Conservation (phyloP, 192 early-diverging fungal genomes). For the Entrophospora sp. region DNA sequence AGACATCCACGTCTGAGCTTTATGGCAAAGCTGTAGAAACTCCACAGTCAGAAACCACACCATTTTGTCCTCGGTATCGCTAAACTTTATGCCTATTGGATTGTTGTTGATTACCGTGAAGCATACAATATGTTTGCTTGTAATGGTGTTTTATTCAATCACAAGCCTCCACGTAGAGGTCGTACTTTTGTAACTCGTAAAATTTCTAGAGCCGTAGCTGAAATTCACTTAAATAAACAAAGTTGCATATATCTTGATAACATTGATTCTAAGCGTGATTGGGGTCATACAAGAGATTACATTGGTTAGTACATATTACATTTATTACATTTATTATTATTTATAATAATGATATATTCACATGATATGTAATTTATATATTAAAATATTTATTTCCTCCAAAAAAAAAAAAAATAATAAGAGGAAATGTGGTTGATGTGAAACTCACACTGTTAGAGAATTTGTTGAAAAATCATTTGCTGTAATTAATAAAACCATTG, state of each 20-base stretch:
- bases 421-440: constrained; percentile 79
- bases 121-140: constrained; percentile 71
- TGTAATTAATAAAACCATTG: constrained; percentile 48
- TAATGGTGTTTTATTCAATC: constrained; percentile 73
- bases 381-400: not conserved
- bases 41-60: constrained; percentile 72
- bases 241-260: constrained; percentile 67
- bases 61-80: constrained; percentile 77
- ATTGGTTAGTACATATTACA: constrained; percentile 27
- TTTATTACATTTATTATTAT: too few relatives aligned
- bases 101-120: constrained; percentile 73
- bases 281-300: constrained; percentile 75
- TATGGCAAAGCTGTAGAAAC: constrained; percentile 71
- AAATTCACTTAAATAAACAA: constrained; percentile 57
- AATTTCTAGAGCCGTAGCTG: constrained; percentile 67
- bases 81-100: constrained; percentile 77
- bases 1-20: constrained; percentile 67
- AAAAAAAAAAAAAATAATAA: too few relatives aligned
- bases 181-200: constrained; percentile 73
- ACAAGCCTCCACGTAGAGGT: constrained; percentile 67
- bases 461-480: constrained; percentile 72
- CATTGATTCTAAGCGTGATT: constrained; percentile 71
- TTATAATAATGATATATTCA: too few relatives aligned
- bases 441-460: constrained; percentile 69
- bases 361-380: too few relatives aligned